Percentiles rank a stretch among this genome's conserved stretches.
These are phyloP conservation scores for Jacaranda copaia DNA, from an alignment of 257 asterid genomes.

Conservation along the genomic window DNA sequence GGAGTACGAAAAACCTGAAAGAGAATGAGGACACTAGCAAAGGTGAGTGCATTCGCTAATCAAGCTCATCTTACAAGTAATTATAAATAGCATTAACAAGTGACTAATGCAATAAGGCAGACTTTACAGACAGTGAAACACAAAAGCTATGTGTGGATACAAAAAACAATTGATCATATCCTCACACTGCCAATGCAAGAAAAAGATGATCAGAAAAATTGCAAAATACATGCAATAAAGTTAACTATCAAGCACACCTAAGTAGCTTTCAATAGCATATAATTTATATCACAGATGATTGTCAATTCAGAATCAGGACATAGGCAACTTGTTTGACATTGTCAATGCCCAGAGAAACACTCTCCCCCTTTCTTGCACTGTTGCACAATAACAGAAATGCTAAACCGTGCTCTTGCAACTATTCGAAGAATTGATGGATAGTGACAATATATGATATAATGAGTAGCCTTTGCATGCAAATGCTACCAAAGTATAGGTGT, in stretches of 20 bases:
- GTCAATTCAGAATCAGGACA: not conserved
- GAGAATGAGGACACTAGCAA: slow-evolving; percentile 18
- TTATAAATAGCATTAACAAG: slow-evolving; percentile 15
- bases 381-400: not conserved
- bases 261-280: not conserved
- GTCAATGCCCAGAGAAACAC: not conserved
- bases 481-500: slow-evolving; percentile 14
- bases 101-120: not conserved
- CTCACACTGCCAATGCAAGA: slow-evolving; percentile 4
- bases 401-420: slow-evolving; percentile 6
- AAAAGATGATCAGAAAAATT: not conserved
- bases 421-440: not conserved
- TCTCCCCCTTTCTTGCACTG: too few species aligned
- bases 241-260: not conserved
- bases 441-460: not conserved
- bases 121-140: not conserved
- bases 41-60: slow-evolving; percentile 27
- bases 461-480: not conserved
- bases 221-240: slow-evolving; percentile 19
- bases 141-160: slow-evolving; percentile 19
- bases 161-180: slow-evolving; percentile 3
- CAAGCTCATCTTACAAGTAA: slow-evolving; percentile 23
- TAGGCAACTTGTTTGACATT: not conserved
- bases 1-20: slow-evolving; percentile 87
- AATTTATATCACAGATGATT: not conserved